Evolutionary conservation across 176 grass and related monocot genomes (phyloP).

Genomic region (Rhynchospora tenuis): DNA sequence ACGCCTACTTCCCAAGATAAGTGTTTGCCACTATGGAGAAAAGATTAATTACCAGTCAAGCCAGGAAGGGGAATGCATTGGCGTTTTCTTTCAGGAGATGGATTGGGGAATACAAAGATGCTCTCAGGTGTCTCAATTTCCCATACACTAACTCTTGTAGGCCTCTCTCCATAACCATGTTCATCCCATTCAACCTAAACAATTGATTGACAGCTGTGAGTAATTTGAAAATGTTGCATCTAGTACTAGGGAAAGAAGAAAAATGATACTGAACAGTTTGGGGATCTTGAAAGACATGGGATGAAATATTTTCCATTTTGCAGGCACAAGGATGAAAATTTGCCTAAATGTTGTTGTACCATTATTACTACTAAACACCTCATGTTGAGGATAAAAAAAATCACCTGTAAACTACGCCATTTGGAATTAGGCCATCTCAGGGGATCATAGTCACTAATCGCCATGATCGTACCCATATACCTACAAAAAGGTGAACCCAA

Average conservation of each 20-base stretch:
- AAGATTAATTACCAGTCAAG: slow-evolving; percentile 25
- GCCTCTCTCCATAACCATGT: slow-evolving; percentile 87
- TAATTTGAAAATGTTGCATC: not conserved
- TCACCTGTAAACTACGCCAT: slow-evolving; percentile 86
- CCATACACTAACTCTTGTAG: slow-evolving; percentile 79
- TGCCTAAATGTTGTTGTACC: not conserved
- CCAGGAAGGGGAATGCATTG: slow-evolving; percentile 61
- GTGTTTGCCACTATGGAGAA: not conserved
- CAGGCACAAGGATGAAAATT: not conserved
- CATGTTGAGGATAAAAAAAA: slow-evolving; percentile 1
- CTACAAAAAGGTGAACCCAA: slow-evolving; percentile 32
- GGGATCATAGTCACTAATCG: slow-evolving; percentile 71
- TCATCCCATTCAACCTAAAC: slow-evolving; percentile 89
- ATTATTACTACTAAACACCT: not conserved
- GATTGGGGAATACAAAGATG: slow-evolving; percentile 53
- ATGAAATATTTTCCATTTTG: not conserved
- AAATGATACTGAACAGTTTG: not conserved
- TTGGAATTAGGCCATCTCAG: slow-evolving; percentile 95
- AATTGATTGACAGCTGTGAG: not conserved
- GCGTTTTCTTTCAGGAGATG: slow-evolving; percentile 55
- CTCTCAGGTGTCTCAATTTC: slow-evolving; percentile 89
- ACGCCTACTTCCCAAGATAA: slow-evolving; percentile 30
- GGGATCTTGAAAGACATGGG: not conserved
- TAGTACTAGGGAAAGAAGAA: not conserved
- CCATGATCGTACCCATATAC: slow-evolving; percentile 72